Conservation (phyloP, 2,329 filamentous ascomycete genomes). For the Talaromyces funiculosus region DNA sequence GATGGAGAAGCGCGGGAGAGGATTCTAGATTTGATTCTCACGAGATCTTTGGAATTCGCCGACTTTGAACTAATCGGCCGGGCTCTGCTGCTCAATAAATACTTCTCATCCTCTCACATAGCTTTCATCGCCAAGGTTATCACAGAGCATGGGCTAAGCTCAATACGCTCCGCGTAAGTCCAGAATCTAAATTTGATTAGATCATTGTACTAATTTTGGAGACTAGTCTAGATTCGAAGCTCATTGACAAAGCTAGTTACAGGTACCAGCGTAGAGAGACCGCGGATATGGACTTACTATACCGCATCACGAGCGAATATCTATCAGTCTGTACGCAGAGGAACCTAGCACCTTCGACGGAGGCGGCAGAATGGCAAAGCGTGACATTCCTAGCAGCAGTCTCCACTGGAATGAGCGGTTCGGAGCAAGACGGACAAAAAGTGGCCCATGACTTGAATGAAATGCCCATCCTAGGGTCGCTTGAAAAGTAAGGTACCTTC, state of each 20-base stretch:
- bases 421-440: neutral
- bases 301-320: neutral
- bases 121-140: neutral
- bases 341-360: neutral
- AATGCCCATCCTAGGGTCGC: neutral
- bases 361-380: constrained; percentile 3
- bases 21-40: neutral
- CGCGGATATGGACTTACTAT: neutral
- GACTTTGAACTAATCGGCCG: neutral
- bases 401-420: neutral
- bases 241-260: neutral
- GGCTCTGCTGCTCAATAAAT: neutral
- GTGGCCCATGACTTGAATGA: neutral
- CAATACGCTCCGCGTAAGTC: constrained; percentile 2
- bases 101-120: neutral
- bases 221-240: neutral
- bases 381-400: neutral
- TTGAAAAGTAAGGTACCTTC: neutral
- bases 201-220: neutral
- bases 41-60: neutral
- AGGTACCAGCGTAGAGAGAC: neutral
- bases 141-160: neutral
- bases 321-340: neutral
- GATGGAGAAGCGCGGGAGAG: neutral
- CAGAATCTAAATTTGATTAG: neutral